A percentile compares a stretch with the other conserved stretches of the same genome.
Evolutionary conservation across 2,329 filamentous ascomycete species (phyloP).

Genomic region (Metarhizium rileyi): DNA sequence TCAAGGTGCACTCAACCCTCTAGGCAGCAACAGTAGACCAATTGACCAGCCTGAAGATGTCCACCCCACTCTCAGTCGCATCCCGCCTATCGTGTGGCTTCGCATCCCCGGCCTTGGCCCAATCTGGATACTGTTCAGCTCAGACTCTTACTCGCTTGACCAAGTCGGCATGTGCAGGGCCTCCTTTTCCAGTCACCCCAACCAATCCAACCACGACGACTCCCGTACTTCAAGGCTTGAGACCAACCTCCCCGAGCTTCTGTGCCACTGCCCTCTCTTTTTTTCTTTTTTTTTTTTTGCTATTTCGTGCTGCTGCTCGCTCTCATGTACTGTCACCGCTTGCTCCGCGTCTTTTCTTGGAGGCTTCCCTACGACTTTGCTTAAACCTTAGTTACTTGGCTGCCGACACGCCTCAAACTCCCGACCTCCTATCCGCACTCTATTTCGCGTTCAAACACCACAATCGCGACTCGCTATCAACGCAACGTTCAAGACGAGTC

Average conservation of each 20-base stretch:
- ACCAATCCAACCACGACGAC: background rate
- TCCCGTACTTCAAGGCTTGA: background rate
- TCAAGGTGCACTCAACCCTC: too few species aligned
- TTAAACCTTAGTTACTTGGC: background rate
- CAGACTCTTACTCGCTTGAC: background rate
- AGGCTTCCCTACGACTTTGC: background rate
- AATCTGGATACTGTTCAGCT: constrained; percentile 1
- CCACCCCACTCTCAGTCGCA: background rate
- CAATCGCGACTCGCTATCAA: background rate
- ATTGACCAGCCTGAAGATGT: too few species aligned
- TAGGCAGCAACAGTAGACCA: too few species aligned
- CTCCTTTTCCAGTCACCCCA: constrained; percentile 2
- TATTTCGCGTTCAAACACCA: background rate
- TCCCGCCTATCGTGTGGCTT: constrained; percentile 2
- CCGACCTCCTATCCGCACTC: background rate
- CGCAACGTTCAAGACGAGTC: background rate
- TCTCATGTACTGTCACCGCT: too few species aligned
- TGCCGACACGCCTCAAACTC: background rate
- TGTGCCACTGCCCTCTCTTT: background rate
- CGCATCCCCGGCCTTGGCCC: background rate
- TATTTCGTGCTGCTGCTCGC: too few species aligned
- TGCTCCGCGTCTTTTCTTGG: too few species aligned
- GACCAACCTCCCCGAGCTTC: background rate
- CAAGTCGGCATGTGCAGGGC: background rate
- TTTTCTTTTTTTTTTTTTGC: background rate